Conservation (phyloP, 2,329 filamentous ascomycete species). For the Ophiostoma sp. region DNA sequence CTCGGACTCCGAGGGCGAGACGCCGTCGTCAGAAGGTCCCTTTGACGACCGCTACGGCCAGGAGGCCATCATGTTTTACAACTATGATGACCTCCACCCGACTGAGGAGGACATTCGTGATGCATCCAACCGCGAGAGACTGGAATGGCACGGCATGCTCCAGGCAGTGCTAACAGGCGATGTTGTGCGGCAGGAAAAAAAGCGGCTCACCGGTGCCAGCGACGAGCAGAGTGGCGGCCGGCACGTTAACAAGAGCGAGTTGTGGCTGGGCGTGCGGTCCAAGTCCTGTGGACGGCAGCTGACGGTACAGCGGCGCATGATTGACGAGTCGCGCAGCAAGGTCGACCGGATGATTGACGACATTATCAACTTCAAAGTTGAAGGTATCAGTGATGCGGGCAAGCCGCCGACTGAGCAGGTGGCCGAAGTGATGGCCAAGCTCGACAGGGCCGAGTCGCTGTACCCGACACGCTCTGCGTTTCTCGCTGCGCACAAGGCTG, state of each 20-base stretch:
- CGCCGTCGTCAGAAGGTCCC: conserved; percentile 75
- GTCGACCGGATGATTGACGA: conserved; percentile 75
- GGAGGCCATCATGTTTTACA: conserved; percentile 87
- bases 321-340: conserved; percentile 74
- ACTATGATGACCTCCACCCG: conserved; percentile 81
- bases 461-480: conserved; percentile 78
- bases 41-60: conserved; percentile 86
- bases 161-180: conserved; percentile 93
- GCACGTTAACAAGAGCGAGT: conserved; percentile 63
- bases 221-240: conserved; percentile 54
- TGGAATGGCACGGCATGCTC: conserved; percentile 98
- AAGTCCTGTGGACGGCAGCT: conserved; percentile 78
- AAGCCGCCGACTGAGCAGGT: conserved; percentile 86
- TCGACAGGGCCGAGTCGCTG: conserved; percentile 79
- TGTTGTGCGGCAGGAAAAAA: conserved; percentile 97
- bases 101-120: conserved; percentile 86
- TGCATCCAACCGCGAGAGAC: conserved; percentile 76
- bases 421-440: conserved; percentile 79
- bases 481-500: conserved; percentile 67
- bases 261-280: conserved; percentile 85
- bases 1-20: conserved; percentile 86
- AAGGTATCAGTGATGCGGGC: conserved; percentile 85
- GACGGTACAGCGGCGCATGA: conserved; percentile 76
- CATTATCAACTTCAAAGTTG: conserved; percentile 89
- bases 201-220: conserved; percentile 75